These are phyloP conservation scores for Mycena alexandri DNA, from an alignment of 768 basidiomycete species.

Conservation along the genomic window DNA sequence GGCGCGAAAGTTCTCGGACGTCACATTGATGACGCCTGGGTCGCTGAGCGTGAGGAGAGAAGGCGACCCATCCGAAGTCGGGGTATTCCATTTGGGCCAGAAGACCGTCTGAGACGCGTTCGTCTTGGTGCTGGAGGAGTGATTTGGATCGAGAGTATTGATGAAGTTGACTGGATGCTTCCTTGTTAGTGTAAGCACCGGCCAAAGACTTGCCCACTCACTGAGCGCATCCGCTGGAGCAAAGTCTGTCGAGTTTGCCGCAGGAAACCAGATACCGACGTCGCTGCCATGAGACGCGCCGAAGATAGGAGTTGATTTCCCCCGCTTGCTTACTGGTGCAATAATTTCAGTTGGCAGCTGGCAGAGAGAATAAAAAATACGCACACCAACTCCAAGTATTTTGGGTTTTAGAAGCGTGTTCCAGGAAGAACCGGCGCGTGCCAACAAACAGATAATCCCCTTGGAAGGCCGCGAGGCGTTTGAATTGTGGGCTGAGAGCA, in stretches of 20 bases:
- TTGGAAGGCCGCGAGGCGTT: constrained; percentile 33
- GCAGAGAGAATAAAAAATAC: not conserved
- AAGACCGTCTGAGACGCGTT: not conserved
- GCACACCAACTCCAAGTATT: constrained; percentile 30
- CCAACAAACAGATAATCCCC: constrained; percentile 23
- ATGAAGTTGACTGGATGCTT: constrained; percentile 29
- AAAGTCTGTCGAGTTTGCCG: constrained; percentile 1
- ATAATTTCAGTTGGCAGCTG: not conserved
- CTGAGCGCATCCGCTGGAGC: constrained; percentile 17
- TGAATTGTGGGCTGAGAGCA: constrained; percentile 25
- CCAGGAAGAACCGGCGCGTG: constrained; percentile 23
- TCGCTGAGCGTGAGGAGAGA: constrained; percentile 28
- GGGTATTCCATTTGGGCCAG: constrained; percentile 28
- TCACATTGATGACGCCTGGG: constrained; percentile 14
- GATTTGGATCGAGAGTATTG: constrained; percentile 31
- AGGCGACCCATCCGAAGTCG: not conserved
- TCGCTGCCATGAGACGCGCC: constrained; percentile 27
- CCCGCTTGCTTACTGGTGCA: constrained; percentile 29
- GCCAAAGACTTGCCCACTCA: not conserved
- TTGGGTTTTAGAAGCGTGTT: constrained; percentile 26
- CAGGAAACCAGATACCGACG: no score
- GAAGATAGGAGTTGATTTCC: constrained; percentile 18
- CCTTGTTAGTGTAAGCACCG: not conserved
- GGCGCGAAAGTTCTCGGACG: constrained; percentile 22
- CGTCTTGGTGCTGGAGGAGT: not conserved